Evolutionary conservation across 331 rosid genomes (phyloP), one percentile per base, ranked within the genome.

Genomic region (Malus hybrid): DNA sequence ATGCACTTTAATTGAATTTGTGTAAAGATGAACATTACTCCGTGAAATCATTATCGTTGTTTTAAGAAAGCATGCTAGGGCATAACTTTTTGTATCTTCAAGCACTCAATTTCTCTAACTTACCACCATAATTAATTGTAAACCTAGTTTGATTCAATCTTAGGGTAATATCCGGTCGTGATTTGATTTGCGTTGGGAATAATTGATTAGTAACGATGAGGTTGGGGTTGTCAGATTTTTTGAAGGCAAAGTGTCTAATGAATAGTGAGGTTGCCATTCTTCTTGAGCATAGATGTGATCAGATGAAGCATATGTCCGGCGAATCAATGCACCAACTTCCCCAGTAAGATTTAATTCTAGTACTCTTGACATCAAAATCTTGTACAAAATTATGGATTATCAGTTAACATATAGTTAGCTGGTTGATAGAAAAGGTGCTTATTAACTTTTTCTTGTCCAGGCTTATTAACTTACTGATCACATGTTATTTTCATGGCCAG

Each of bases 161-260:
- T 15, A 15, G 8, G 56, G 56, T 15, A 50, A 50, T 50, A 50
- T 50, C 56, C 2, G 9, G n/a, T 50, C 56, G 16, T 50, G 4
- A 16, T n/a, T 57, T 57, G 29, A 3, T 20, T 57, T 57, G 44
- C 44, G 44, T 36, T 36, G 44, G 44, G 44, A 36, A 36, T 36
- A 7, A 36, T 36, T 36, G 44, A 36, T 36, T 8, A 36, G 44
- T 36, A 36, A 65, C 20, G 33, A 15, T 50, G 32, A 14, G 19
- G 20, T 39, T 78, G 67, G 31, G 9, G 28, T 55, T 74, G 48
- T 33, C 78, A 78, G 80, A 82, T 57, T 82, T 78, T 79, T 46
- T 70, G 62, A 82, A 82, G 75, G 82, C 86, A 15, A 78, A 82
- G 75, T 74, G 86, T 46, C 68, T 78, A 20, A 78, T 78, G 83